These are phyloP conservation scores for Ustilago xerochloae DNA, from an alignment of 1,284 basidiomycete genomes.

Conservation along the genomic window DNA sequence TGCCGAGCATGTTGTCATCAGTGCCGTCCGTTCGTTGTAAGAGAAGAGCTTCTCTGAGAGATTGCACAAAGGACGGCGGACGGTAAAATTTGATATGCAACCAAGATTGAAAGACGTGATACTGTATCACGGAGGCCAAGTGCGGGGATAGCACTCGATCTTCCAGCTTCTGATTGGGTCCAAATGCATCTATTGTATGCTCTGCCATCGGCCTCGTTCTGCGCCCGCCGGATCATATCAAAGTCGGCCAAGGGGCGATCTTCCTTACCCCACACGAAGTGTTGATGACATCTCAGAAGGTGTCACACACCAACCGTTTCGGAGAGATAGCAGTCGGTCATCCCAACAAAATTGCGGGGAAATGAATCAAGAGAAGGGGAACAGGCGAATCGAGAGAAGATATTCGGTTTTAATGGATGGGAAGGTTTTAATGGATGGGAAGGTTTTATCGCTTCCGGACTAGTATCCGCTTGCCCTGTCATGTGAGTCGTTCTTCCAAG, in stretches of 20 bases:
- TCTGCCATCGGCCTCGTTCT: too few species aligned
- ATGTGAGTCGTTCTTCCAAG: background rate
- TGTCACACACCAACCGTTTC: background rate
- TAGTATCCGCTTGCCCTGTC: background rate
- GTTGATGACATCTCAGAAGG: background rate
- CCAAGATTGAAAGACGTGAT: background rate
- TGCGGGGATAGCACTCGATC: constrained; percentile 1
- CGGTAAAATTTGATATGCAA: background rate
- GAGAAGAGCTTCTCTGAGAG: too few species aligned
- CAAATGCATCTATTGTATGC: background rate
- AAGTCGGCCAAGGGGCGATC: too few species aligned
- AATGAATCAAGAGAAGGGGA: too few species aligned
- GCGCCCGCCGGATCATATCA: too few species aligned
- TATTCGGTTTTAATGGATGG: background rate
- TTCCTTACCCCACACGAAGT: background rate
- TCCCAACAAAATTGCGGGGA: background rate
- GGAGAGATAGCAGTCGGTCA: background rate
- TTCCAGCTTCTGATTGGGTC: background rate
- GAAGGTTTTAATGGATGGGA: constrained; percentile 3
- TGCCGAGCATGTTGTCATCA: too few species aligned
- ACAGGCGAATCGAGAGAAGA: too few species aligned
- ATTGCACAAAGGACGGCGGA: background rate
- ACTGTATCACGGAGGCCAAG: background rate
- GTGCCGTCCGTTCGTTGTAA: too few species aligned
- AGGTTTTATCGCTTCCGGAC: constrained; percentile 4